A percentile compares a stretch with the other conserved stretches of the same genome.
phyloP scores from a whole-genome alignment of 2,329 filamentous ascomycete genomes.

The Scolecobasidium constrictum region DNA sequence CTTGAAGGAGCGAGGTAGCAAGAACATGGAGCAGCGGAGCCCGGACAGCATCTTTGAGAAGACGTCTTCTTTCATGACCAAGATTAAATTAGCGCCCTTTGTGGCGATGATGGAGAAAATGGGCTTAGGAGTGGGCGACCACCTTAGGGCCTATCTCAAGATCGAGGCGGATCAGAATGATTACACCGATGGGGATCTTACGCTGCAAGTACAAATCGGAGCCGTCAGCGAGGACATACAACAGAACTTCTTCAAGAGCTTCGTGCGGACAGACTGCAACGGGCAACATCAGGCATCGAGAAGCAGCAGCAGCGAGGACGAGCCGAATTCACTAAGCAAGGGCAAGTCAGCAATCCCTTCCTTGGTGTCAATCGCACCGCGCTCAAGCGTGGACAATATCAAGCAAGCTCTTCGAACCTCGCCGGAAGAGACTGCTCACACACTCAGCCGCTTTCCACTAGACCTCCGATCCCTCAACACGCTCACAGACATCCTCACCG shows the following conservation, averaged over 20 bases:
- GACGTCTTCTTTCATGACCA: no score
- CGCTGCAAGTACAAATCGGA: no score
- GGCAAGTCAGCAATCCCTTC: neutral
- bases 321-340: neutral
- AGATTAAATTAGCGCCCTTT: no score
- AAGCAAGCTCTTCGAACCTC: neutral
- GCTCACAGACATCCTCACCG: constrained; percentile 21
- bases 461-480: constrained; percentile 26
- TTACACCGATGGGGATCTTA: no score
- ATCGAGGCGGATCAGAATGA: no score
- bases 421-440: constrained; percentile 17
- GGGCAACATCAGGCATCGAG: neutral
- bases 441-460: constrained; percentile 24
- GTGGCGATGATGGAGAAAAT: no score
- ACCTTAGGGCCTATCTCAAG: no score
- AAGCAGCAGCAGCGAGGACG: neutral
- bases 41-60: constrained; percentile 15
- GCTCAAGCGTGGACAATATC: neutral
- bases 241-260: neutral
- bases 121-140: no score
- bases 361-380: neutral
- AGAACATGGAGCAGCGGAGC: constrained; percentile 15
- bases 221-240: neutral
- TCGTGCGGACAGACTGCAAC: neutral
- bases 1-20: constrained; percentile 12